Evolutionary conservation across 2,329 filamentous ascomycete genomes (phyloP).

Genomic region (Metarhizium album): DNA sequence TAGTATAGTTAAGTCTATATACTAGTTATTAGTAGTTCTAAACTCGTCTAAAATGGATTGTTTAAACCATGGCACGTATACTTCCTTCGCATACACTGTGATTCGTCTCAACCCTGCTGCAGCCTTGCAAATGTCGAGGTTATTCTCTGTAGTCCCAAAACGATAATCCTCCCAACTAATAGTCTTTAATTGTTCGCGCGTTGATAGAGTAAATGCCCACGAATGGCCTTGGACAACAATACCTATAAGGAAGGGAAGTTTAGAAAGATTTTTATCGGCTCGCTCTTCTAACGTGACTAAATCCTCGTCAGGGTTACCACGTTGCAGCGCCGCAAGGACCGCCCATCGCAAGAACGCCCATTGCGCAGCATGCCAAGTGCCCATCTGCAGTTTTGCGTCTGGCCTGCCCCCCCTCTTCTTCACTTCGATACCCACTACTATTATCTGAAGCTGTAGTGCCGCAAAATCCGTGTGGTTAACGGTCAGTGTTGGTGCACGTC

Average conservation of each 20-base stretch:
- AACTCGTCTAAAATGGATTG: slow-evolving; percentile 1
- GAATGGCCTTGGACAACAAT: neutral
- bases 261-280: neutral
- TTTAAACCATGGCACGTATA: slow-evolving; percentile 6
- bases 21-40: neutral
- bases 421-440: slow-evolving; percentile 5
- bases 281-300: neutral
- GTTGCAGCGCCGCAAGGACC: neutral
- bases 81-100: slow-evolving; percentile 2
- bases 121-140: neutral
- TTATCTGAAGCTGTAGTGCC: slow-evolving; percentile 1
- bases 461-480: slow-evolving; percentile 5
- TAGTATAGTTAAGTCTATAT: no score
- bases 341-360: slow-evolving; percentile 4
- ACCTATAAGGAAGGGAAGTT: neutral
- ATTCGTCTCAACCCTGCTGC: slow-evolving; percentile 1
- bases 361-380: slow-evolving; percentile 3
- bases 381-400: slow-evolving; percentile 5
- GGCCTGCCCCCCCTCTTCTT: neutral
- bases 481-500: neutral
- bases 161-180: slow-evolving; percentile 2
- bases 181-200: neutral
- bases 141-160: slow-evolving; percentile 1
- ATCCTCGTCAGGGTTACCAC: neutral
- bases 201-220: neutral